Base-by-base conservation (phyloP, 371 early-diverging fungal genomes). In the Blakeslea trispora region DNA sequence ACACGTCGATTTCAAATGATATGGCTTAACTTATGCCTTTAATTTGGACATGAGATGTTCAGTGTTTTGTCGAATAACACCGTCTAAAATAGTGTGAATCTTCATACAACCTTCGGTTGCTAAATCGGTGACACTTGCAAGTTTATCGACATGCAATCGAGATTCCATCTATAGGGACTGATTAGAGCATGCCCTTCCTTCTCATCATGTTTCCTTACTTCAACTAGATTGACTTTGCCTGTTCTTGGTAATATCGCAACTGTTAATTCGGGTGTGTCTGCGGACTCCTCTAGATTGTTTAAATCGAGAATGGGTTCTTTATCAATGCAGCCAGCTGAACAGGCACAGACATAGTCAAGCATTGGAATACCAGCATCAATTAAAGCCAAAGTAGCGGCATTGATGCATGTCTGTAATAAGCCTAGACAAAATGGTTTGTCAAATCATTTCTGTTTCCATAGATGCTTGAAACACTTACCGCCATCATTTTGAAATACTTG, bases 351-450 rank as follows among this genome's bases (percentile, higher is more conserved):
- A 74, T 93, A 96, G 58, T 98, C 98, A 10, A 73, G 63, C 95
- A 98, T 94, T n/a, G 97, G 90, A 31, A 98, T 88, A 41, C 98
- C 98, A 6, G 98, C 98, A 66, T 98, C 95, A n/a, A 97, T 88
- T 56, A 98, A 67, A 0, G 98, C 98, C 81, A 98, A 68, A 7
- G 94, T 92, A 0, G 95, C 84, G 3, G 95, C 98, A 72, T 98
- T 97, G 52, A 97, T 92, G 54, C 93, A 93, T 7, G 90, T 75
- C 61, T 92, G 92, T 19, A 95, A 69, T 6, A 79, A 54, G 35
- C 79, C 79, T 69, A 67, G 51, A 55, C 22, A 28, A 5, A 7
- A 5, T 28, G 28, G 5, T 28, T 28, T 28, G 3, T 28, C 7
- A 28, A 6, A 15, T 24, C 2, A 35, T 41, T 6, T 28, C 21